These are phyloP conservation scores for Tricholoma matsutake DNA, from an alignment of 768 basidiomycete genomes.

Conservation along the genomic window DNA sequence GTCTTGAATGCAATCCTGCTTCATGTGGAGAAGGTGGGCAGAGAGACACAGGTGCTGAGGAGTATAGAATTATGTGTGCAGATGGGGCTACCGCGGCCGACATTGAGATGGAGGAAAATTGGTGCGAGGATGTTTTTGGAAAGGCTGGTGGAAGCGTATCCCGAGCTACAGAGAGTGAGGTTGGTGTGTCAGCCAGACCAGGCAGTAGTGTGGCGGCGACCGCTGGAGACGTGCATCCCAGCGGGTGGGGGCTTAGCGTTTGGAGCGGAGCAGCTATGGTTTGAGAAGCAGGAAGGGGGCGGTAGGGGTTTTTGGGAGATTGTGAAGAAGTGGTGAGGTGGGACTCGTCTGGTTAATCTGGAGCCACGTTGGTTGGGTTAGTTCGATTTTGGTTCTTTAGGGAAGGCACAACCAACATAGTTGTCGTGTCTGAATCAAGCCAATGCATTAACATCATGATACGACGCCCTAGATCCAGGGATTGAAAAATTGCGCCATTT, in stretches of 20 bases:
- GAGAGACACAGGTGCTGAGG: not conserved
- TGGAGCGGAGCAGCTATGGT: conserved; percentile 8
- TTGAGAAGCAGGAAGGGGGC: conserved; percentile 12
- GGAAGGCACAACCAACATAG: too few relatives aligned
- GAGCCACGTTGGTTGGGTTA: too few relatives aligned
- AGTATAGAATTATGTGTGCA: conserved; percentile 14
- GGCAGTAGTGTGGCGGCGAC: conserved; percentile 15
- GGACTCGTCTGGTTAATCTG: too few relatives aligned
- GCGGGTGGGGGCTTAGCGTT: not conserved
- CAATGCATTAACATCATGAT: too few relatives aligned
- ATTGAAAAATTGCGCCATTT: too few relatives aligned
- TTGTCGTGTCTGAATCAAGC: too few relatives aligned
- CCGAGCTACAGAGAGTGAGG: conserved; percentile 11
- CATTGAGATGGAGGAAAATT: conserved; percentile 9
- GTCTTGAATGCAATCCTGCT: conserved; percentile 9
- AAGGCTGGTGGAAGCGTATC: conserved; percentile 12
- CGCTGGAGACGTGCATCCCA: not conserved
- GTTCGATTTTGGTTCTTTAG: too few relatives aligned
- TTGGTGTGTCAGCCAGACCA: conserved; percentile 15
- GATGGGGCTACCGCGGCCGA: conserved; percentile 12
- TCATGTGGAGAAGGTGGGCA: conserved; percentile 4
- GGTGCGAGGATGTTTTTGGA: conserved; percentile 13
- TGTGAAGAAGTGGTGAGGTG: not conserved
- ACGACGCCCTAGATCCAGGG: too few relatives aligned
- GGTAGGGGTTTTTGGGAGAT: not conserved